Conservation (phyloP, 176 grass and related monocot species). For the Zea mays region Zm-B73-REFERENCE-NAM-5.0 NC_050103.1:84031501-84032000, state of each 20-base stretch:
- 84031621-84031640: background rate
- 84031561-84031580: background rate
- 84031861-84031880: background rate
- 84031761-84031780: slow-evolving; percentile 13
- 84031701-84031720: background rate
- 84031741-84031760: background rate
- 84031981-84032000: too few species aligned
- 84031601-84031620: slow-evolving; percentile 9
- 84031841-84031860: background rate
- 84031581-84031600: background rate
- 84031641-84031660: background rate
- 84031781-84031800: slow-evolving; percentile 21
- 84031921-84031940: too few species aligned
- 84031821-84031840: slow-evolving; percentile 11
- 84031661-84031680: background rate
- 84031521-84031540: background rate
- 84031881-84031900: background rate
- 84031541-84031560: background rate
- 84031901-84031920: slow-evolving; percentile 16
- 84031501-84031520: background rate
- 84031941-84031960: too few species aligned
- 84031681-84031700: slow-evolving; percentile 1
- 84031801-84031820: slow-evolving; percentile 17
- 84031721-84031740: background rate
- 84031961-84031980: too few species aligned